Conservation (phyloP, 176 grass and related monocot genomes). For the Ampelocalamus luodianensis region DNA sequence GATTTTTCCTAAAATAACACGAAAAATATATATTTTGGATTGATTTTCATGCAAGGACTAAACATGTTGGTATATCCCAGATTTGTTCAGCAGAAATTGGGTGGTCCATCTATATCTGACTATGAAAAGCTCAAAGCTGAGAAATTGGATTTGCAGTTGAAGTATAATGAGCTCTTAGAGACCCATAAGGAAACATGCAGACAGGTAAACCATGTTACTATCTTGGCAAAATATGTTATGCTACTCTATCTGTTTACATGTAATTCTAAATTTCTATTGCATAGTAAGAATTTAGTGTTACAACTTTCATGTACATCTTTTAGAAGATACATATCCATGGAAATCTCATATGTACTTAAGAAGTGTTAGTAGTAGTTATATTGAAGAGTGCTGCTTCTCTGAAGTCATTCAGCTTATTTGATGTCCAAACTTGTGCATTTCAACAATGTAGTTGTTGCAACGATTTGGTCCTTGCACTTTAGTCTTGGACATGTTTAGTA, state of each 20-base stretch:
- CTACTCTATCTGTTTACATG: constrained; percentile 9
- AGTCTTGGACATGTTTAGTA: not conserved
- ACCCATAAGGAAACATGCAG: constrained; percentile 75
- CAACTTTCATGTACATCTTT: not conserved
- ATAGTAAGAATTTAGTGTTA: not conserved
- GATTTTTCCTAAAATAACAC: not conserved
- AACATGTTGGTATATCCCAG: constrained; percentile 43
- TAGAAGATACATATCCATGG: not conserved
- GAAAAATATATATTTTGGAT: not conserved
- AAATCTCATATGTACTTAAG: not conserved
- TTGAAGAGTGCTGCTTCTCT: not conserved
- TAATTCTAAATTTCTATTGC: not conserved
- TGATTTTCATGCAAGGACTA: not conserved
- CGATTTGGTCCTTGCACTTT: not conserved
- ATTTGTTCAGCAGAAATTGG: constrained; percentile 91
- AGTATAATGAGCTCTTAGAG: constrained; percentile 80
- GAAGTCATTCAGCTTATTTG: not conserved
- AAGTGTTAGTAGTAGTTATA: not conserved
- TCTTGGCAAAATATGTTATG: not conserved
- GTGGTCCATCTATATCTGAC: constrained; percentile 80
- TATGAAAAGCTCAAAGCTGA: constrained; percentile 95
- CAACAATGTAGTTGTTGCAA: not conserved
- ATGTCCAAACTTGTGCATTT: not conserved
- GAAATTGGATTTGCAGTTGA: constrained; percentile 87
- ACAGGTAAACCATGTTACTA: constrained; percentile 57